phyloP scores from a whole-genome alignment of 139 green algal species.

The Chlamydomonas eustigma region DNA sequence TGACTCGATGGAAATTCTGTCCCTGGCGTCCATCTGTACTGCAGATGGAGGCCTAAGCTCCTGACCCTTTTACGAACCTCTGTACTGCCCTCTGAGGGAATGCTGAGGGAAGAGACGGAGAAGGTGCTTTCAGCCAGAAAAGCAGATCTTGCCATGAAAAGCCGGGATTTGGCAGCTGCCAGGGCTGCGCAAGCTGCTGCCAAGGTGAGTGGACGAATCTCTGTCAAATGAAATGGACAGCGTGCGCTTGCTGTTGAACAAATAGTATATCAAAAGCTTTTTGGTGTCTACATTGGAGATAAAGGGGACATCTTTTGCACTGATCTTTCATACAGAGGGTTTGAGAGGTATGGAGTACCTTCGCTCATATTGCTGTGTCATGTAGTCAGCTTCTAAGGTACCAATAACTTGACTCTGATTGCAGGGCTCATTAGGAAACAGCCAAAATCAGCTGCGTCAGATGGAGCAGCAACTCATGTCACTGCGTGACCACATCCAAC shows the following conservation, averaged over 20 bases:
- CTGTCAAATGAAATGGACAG: too few relatives aligned
- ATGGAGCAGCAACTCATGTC: neutral
- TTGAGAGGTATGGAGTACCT: too few relatives aligned
- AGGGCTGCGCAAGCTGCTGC: neutral
- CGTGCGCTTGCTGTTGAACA: too few relatives aligned
- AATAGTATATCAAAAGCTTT: too few relatives aligned
- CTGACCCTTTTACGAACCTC: constrained; percentile 11
- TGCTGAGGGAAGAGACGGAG: constrained; percentile 7
- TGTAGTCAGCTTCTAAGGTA: too few relatives aligned
- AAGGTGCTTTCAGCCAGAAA: neutral
- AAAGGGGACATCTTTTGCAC: too few relatives aligned
- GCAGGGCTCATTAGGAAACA: neutral
- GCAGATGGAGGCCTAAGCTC: constrained; percentile 6
- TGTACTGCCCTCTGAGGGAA: constrained; percentile 2
- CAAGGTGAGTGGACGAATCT: neutral
- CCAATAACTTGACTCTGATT: constrained; percentile 4
- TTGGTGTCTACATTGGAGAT: too few relatives aligned
- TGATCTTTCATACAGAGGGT: too few relatives aligned
- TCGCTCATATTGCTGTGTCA: too few relatives aligned
- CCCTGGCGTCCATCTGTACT: too few relatives aligned
- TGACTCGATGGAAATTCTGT: too few relatives aligned
- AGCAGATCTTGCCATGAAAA: constrained; percentile 10
- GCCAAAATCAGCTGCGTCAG: neutral
- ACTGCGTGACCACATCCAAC: neutral
- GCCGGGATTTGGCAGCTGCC: neutral